Percentiles rank a stretch among this genome's conserved stretches.
phyloP scores from a whole-genome alignment of 2,329 filamentous ascomycete genomes.

The Ceratocystis eucalypticola region DNA sequence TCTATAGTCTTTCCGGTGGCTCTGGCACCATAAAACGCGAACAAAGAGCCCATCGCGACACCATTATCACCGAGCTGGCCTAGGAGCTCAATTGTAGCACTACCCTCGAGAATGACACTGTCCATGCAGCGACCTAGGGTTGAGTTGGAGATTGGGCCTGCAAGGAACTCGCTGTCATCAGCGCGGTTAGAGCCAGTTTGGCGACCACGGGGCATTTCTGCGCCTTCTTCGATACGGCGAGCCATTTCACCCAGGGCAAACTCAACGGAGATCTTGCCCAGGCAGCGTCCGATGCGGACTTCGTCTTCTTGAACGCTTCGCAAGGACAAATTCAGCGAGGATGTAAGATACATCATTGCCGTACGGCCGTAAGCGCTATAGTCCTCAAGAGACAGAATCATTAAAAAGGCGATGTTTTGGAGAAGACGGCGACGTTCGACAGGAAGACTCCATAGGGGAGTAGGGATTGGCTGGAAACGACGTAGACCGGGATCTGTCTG shows the following conservation, averaged over 20 bases:
- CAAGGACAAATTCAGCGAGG: slow-evolving; percentile 55
- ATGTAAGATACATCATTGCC: slow-evolving; percentile 55
- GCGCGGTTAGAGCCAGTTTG: slow-evolving; percentile 17
- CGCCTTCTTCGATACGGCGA: slow-evolving; percentile 19
- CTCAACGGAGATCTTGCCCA: slow-evolving; percentile 53
- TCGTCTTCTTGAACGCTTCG: slow-evolving; percentile 57
- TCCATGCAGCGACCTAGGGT: slow-evolving; percentile 69
- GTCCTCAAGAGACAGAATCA: slow-evolving; percentile 62
- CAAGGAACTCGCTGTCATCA: slow-evolving; percentile 45
- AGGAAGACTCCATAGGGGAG: slow-evolving; percentile 44
- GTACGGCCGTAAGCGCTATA: slow-evolving; percentile 63
- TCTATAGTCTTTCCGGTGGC: slow-evolving; percentile 83
- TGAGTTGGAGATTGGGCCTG: slow-evolving; percentile 61
- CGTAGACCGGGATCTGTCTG: slow-evolving; percentile 35
- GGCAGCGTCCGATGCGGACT: slow-evolving; percentile 55
- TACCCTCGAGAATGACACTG: slow-evolving; percentile 59
- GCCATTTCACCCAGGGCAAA: slow-evolving; percentile 18
- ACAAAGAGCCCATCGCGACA: slow-evolving; percentile 68
- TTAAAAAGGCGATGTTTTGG: slow-evolving; percentile 56
- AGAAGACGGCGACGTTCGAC: slow-evolving; percentile 52
- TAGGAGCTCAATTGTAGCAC: slow-evolving; percentile 62
- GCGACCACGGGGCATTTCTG: slow-evolving; percentile 25
- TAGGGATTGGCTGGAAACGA: slow-evolving; percentile 46
- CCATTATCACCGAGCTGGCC: slow-evolving; percentile 69
- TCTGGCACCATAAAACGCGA: slow-evolving; percentile 77